Evolutionary conservation across 2,329 filamentous ascomycete genomes (phyloP).

Genomic region (Pseudogymnoascus verrucosus): DNA sequence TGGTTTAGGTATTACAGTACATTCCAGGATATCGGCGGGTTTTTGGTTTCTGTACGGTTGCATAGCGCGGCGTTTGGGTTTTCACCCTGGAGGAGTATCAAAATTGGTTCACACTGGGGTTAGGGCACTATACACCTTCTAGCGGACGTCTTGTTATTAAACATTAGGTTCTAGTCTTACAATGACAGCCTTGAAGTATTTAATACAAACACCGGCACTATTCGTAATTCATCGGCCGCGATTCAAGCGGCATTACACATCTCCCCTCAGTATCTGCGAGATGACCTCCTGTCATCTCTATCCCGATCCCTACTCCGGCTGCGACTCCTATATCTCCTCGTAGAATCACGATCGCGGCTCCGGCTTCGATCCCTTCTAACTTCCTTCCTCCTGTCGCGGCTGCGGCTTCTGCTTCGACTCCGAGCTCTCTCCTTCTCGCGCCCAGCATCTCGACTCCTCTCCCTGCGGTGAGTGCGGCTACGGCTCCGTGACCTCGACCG

Average conservation of each 20-base stretch:
- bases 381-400: slow-evolving; percentile 10
- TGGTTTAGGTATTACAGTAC: not conserved
- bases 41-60: not conserved
- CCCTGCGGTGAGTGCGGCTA: slow-evolving; percentile 10
- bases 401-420: slow-evolving; percentile 16
- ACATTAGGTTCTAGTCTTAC: slow-evolving; percentile 4
- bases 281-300: slow-evolving; percentile 14
- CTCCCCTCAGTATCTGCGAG: not conserved
- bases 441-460: slow-evolving; percentile 1
- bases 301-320: slow-evolving; percentile 16
- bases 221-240: not conserved
- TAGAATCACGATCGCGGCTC: slow-evolving; percentile 17
- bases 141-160: not conserved
- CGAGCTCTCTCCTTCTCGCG: slow-evolving; percentile 18
- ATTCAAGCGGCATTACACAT: not conserved
- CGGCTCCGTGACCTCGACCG: slow-evolving; percentile 15
- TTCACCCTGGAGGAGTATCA: not conserved
- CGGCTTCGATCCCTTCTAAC: slow-evolving; percentile 17
- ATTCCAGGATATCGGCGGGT: not conserved
- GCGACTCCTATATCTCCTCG: slow-evolving; percentile 17
- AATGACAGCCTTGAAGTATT: slow-evolving; percentile 2
- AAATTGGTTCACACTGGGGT: not conserved
- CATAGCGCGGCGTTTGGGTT: slow-evolving; percentile 5
- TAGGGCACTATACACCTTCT: not conserved
- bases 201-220: not conserved